Conservation (phyloP, 2,329 filamentous ascomycete species). For the Harringtonia lauricola region DNA sequence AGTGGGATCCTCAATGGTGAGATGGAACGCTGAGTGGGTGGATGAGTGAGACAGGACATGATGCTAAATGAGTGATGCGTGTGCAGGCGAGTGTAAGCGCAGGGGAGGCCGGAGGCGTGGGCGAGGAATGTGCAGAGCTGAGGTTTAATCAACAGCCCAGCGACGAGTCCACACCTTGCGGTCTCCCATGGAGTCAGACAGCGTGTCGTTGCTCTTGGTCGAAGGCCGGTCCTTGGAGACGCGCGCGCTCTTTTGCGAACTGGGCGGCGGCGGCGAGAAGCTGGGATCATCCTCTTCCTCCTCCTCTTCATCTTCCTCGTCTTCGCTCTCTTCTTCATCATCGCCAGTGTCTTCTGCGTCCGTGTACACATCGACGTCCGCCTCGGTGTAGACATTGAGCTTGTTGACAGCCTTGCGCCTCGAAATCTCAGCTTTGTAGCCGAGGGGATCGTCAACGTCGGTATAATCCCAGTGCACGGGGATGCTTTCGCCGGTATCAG, state of each 20-base stretch:
- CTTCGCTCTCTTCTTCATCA: conserved; percentile 1
- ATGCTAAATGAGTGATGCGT: not conserved
- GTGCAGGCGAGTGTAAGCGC: too few relatives aligned
- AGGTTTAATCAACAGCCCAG: conserved; percentile 8
- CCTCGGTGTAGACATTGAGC: conserved; percentile 7
- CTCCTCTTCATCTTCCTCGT: conserved; percentile 2
- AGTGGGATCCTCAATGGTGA: not conserved
- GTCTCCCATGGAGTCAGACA: conserved; percentile 8
- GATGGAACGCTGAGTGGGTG: not conserved
- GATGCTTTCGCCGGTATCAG: conserved; percentile 40
- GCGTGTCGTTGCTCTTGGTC: not conserved
- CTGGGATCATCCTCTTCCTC: not conserved
- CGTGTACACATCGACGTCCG: conserved; percentile 7
- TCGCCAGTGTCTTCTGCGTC: conserved; percentile 7
- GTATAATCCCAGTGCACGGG: conserved; percentile 51
- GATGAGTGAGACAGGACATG: not conserved
- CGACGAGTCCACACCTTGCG: conserved; percentile 11
- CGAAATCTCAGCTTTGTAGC: conserved; percentile 6
- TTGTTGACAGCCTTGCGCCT: conserved; percentile 1
- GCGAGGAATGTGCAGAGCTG: too few relatives aligned
- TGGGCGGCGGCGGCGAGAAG: not conserved
- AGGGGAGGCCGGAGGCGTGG: not conserved
- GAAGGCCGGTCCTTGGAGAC: not conserved
- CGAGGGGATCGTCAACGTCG: conserved; percentile 28
- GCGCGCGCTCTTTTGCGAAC: not conserved